Evolutionary conservation across 148 eudicot genomes (phyloP).

Genomic region (Heliamphora exappendiculata): DNA sequence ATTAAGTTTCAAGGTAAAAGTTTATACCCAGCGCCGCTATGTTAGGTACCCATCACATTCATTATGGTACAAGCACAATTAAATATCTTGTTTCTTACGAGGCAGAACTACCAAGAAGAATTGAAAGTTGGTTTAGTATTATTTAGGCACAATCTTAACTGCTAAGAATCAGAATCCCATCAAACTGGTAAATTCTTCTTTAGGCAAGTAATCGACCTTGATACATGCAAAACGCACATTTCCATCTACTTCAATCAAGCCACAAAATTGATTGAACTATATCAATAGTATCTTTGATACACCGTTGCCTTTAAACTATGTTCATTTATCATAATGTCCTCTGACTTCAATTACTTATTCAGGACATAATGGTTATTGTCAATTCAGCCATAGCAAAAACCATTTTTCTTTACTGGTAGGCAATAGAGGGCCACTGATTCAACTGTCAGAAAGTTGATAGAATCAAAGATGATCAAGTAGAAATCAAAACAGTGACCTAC

Average conservation of each 20-base stretch:
- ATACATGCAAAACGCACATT: not conserved
- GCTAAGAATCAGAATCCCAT: not conserved
- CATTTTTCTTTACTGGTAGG: not conserved
- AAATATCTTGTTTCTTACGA: not conserved
- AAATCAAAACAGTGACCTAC: slow-evolving; percentile 36
- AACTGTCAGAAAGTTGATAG: not conserved
- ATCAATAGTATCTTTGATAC: not conserved
- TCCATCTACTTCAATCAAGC: not conserved
- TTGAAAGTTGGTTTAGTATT: not conserved
- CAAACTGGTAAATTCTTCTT: not conserved
- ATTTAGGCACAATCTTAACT: not conserved
- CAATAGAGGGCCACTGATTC: not conserved
- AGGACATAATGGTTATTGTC: not conserved
- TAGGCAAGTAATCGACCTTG: not conserved
- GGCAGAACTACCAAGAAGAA: not conserved
- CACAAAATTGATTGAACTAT: not conserved
- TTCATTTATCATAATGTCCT: slow-evolving; percentile 3
- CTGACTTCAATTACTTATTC: not conserved
- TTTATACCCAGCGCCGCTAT: not conserved
- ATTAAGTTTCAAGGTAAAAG: not conserved
- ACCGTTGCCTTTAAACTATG: not conserved
- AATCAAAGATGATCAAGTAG: not conserved
- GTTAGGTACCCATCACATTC: not conserved
- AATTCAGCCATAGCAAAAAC: not conserved
- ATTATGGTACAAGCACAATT: not conserved